Evolutionary conservation across 208 protist species (phyloP).

Genomic region (Lotmaria passim): DNA sequence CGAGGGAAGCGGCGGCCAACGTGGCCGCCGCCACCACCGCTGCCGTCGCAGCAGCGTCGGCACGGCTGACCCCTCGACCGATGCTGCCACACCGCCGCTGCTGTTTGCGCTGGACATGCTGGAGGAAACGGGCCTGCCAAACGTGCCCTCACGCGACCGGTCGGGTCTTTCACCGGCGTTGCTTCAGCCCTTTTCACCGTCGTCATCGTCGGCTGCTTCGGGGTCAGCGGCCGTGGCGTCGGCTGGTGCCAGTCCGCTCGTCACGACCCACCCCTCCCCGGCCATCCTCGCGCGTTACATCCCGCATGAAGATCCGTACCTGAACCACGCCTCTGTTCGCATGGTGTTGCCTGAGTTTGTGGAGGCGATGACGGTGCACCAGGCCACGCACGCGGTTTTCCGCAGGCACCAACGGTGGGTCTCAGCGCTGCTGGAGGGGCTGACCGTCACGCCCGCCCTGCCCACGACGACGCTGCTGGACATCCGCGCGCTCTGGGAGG

Average conservation of each 20-base stretch:
- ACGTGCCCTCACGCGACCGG: slow-evolving; percentile 1
- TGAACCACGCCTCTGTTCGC: slow-evolving; percentile 33
- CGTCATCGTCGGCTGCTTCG: neutral
- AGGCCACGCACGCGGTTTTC: slow-evolving; percentile 61
- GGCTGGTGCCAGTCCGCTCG: neutral
- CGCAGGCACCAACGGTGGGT: slow-evolving; percentile 40
- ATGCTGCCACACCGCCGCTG: neutral
- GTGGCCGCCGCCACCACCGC: neutral
- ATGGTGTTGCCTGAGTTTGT: slow-evolving; percentile 60
- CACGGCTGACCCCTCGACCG: neutral
- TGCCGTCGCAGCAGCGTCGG: neutral
- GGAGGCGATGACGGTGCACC: slow-evolving; percentile 86
- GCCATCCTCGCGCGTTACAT: slow-evolving; percentile 21
- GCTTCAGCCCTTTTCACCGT: neutral
- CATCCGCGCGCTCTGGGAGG: slow-evolving; percentile 18
- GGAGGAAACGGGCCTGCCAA: slow-evolving; percentile 26
- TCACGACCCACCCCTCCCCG: slow-evolving; percentile 17
- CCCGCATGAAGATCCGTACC: slow-evolving; percentile 24
- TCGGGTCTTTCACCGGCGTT: neutral
- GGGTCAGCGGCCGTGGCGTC: neutral
- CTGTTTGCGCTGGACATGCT: slow-evolving; percentile 26
- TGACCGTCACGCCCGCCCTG: slow-evolving; percentile 44
- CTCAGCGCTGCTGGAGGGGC: slow-evolving; percentile 32
- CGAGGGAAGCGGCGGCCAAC: neutral
- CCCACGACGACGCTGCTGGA: slow-evolving; percentile 17